Conservation (phyloP, 208 protist species). For the Trypanosoma cruzi region DNA sequence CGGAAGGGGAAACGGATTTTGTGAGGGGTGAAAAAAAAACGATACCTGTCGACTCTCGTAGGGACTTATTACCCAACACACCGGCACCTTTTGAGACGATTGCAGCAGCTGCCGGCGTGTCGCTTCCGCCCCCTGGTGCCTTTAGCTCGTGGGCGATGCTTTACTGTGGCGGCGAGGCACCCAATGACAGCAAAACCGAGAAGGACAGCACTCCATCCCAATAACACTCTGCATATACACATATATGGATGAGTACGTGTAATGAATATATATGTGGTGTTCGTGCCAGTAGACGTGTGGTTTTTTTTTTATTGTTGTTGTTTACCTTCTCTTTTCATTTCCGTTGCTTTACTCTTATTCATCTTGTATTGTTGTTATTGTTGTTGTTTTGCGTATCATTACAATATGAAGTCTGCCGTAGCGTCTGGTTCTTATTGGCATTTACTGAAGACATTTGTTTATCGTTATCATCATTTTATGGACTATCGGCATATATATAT, state of each 20-base stretch:
- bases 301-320: constrained; percentile 18
- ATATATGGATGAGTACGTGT: not conserved
- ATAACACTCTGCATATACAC: not conserved
- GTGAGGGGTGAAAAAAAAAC: not conserved
- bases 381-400: too few relatives aligned
- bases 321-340: constrained; percentile 1
- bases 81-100: constrained; percentile 1
- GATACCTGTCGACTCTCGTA: not conserved
- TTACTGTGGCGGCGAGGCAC: not conserved
- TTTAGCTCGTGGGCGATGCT: constrained; percentile 18
- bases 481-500: too few relatives aligned
- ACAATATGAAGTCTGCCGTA: too few relatives aligned
- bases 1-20: not conserved
- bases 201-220: not conserved
- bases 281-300: not conserved
- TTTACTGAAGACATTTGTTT: too few relatives aligned
- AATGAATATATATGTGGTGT: not conserved
- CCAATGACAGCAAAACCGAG: not conserved
- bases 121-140: constrained; percentile 18
- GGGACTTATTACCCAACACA: not conserved
- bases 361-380: not conserved
- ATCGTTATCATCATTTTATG: too few relatives aligned
- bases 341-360: not conserved
- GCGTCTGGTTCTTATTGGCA: too few relatives aligned
- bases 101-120: not conserved